These are phyloP conservation scores for Sisymbrium irio DNA, from an alignment of 345 rosid genomes.

Conservation along the genomic window DNA sequence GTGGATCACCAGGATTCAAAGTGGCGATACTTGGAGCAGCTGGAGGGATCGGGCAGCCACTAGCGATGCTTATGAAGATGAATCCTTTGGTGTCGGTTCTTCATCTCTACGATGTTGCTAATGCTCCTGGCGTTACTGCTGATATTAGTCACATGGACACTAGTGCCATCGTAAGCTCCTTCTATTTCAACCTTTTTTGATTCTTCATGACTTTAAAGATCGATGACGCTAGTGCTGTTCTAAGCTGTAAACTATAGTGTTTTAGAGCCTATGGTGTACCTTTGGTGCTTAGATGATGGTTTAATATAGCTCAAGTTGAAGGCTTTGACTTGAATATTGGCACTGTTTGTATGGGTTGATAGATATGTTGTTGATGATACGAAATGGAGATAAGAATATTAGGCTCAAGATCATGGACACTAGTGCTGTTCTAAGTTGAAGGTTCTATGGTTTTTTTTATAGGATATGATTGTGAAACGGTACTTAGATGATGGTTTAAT, in stretches of 20 bases:
- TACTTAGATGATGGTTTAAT: neutral
- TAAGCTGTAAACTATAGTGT: neutral
- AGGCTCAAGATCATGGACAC: neutral
- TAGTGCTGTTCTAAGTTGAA: neutral
- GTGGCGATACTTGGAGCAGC: constrained; percentile 96
- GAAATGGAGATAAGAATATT: neutral
- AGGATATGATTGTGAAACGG: neutral
- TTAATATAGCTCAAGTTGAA: neutral
- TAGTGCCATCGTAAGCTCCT: constrained; percentile 58
- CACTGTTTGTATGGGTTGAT: too few relatives aligned
- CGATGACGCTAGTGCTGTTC: too few relatives aligned
- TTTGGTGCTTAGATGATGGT: neutral
- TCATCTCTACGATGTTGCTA: constrained; percentile 92
- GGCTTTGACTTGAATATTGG: too few relatives aligned
- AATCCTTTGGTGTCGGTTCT: constrained; percentile 92
- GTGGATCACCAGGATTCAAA: constrained; percentile 83
- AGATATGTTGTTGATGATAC: neutral
- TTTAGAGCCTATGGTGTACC: neutral
- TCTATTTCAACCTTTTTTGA: too few relatives aligned
- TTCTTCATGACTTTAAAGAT: too few relatives aligned
- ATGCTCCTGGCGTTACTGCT: constrained; percentile 90
- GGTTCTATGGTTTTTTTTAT: neutral
- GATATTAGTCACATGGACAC: constrained; percentile 99
- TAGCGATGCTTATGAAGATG: constrained; percentile 92
- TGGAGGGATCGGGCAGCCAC: constrained; percentile 96